Conservation (phyloP, 2,329 filamentous ascomycete species). For the Magnaporthiopsis rhizophila region DNA sequence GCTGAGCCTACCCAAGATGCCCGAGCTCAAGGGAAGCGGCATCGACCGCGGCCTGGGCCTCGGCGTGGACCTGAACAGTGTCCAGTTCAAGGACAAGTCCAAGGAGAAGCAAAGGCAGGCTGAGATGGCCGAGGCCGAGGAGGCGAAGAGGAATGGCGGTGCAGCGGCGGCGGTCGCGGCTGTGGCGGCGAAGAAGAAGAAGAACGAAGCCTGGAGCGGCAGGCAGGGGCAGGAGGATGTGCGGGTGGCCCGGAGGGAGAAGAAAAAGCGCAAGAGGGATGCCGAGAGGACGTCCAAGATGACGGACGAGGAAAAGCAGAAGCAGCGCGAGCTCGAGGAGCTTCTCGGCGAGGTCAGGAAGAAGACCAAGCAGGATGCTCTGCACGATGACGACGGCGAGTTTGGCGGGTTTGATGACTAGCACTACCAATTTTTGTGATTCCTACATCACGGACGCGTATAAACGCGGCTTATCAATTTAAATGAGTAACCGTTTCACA, state of each 20-base stretch:
- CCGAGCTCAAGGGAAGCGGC: conserved; percentile 67
- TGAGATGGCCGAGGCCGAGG: conserved; percentile 42
- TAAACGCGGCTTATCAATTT: too few species aligned
- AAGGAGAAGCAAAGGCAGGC: conserved; percentile 58
- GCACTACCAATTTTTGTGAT: background rate
- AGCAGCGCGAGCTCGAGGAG: conserved; percentile 53
- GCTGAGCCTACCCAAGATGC: conserved; percentile 85
- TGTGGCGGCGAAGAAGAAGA: conserved; percentile 39
- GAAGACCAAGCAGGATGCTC: conserved; percentile 36
- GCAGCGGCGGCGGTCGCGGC: conserved; percentile 30
- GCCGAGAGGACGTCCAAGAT: conserved; percentile 54
- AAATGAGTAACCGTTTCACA: background rate
- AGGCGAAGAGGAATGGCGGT: conserved; percentile 25
- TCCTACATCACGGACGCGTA: too few species aligned
- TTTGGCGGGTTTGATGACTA: conserved; percentile 53
- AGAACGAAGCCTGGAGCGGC: conserved; percentile 65
- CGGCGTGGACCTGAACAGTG: conserved; percentile 58
- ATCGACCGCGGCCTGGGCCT: conserved; percentile 57
- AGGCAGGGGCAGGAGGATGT: conserved; percentile 60
- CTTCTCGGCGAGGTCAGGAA: conserved; percentile 57
- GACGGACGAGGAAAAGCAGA: conserved; percentile 61
- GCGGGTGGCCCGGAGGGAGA: conserved; percentile 32
- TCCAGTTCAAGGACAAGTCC: conserved; percentile 63
- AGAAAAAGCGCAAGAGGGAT: conserved; percentile 38
- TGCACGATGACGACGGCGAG: conserved; percentile 42